Evolutionary conservation across 2,329 filamentous ascomycete species (phyloP), one percentile per base, ranked within the genome.

Genomic region (Plenodomus lindquistii): DNA sequence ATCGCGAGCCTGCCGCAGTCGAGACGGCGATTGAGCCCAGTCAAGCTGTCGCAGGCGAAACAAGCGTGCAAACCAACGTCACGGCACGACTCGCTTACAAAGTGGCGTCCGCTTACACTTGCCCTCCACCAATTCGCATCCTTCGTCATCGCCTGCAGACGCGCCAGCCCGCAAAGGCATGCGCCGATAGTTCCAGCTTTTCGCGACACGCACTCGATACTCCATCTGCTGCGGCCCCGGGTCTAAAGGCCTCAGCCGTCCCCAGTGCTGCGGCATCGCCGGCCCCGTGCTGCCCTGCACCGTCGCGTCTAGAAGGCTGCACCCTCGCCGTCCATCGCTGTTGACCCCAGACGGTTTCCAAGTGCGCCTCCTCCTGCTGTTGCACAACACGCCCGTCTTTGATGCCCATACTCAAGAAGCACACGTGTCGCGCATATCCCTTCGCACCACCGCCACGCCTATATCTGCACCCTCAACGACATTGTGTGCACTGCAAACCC

Each of bases 111-210:
- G 54, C 48, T 40, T 52, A 44, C 18, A 52, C 48, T 41, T 57
- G 47, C 54, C 54, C 44, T 41, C 21, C 46, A 15, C 37, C 3
- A 27, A 22, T 48, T 47, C 44, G 47, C 52, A 48, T 47, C 52
- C 45, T 46, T 54, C 54, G 54, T 55, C 54, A 51, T 54, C 40
- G 42, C 42, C 46, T 46, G 50, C 50, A 42, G 44, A 19, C 20
- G 44, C 54, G 53, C 54, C 54, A 48, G 54, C 51, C 51, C 48
- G 45, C 47, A 40, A 51, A 46, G 51, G 42, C 42, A 43, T 35
- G 46, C 50, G 43, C 39, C 51, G 52, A 57, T 57, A 55, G 7
- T 45, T 52, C 52, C 46, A 38, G 40, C 50, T 40, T 46, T 45
- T 46, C 20, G 34, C 52, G 40, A 44, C 50, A 45, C 44, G 47